Evolutionary conservation across 2,329 filamentous ascomycete species (phyloP), one percentile per base, ranked within the genome.

Genomic region (Talaromyces sp.): DNA sequence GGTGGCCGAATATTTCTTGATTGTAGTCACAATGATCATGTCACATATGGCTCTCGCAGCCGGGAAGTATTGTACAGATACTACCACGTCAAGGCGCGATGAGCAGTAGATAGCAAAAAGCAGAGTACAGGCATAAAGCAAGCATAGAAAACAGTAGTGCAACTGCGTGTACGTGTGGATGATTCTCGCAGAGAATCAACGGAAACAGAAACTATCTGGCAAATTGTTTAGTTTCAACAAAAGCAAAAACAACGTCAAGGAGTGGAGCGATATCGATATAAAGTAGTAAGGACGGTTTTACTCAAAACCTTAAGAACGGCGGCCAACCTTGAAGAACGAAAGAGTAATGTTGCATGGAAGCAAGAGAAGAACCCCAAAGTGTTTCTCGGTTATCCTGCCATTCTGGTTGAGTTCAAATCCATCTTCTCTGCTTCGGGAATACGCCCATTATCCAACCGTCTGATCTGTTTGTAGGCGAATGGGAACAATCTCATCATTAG

Each of bases 401-500:
- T 73, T 77, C 72, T 78, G 73, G 72, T 77, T n/a, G 72, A 71
- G 69, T 70, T 61, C 64, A 68, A 69, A 65, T 64, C 68, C 38
- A 58, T 34, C 38, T 38, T 63, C 66, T 73, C 67, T 68, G 67
- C 67, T 68, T 70, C 71, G 70, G 69, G 69, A 45, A 70, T 67
- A 73, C 69, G 72, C 56, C 29, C 38, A 59, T 71, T 69, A 69
- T 69, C 76, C 77, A 62, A 36, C 72, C 70, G 73, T 69, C 72
- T 70, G 69, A 73, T 75, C 34, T 43, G 56, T 59, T 7, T 72
- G 68, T 69, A 68, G 66, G 69, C 67, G 59, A 67, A 54, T 62
- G 8, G 51, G 70, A 71, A 71, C 71, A 49, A 36, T 61, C 47
- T 43, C 45, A 65, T 45, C 68, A 67, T 81, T 80, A 86, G 79